Base-by-base conservation (phyloP, 1,139 yeast genomes). In the Zygoascus sp. region DNA sequence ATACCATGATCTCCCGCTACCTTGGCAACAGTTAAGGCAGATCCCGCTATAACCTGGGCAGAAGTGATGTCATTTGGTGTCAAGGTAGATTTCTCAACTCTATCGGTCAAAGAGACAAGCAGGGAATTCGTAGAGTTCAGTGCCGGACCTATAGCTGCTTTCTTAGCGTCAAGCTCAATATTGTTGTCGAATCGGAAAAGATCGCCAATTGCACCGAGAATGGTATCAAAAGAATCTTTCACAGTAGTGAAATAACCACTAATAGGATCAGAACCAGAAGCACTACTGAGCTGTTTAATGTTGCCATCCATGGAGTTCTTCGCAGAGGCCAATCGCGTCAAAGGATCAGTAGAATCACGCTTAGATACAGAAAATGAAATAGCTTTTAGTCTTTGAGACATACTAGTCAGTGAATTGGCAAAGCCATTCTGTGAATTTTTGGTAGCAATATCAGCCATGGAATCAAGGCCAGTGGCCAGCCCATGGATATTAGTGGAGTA, bases 391-490 rank as follows among this genome's bases (percentile, higher is more conserved):
- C 21, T 23, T 13, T 38, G 32, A 10, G 41, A 25, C 32, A 38
- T 16, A 13, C 13, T 20, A 23, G 21, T 25, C 20, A 38, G 22
- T 10, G 41, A 23, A 11, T 2, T 25, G 32, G 32, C 41, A 16
- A 16, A 38, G 22, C 30, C 19, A 22, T 28, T 25, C 22, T 38
- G 32, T 7, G 32, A 15, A 9, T 38, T 15, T 17, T 15, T 38
- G n/a, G 17, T 38, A 8, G 30, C 41, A 9, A 32, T 38, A 11
- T 19, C n/a, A 4, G 41, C 41, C 41, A 38, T 38, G 10, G 17
- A 11, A 16, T 27, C 32, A 19, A 38, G 15, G n/a, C 30, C 30
- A 19, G 27, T 19, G n/a, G 21, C 15, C n/a, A 38, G 41, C 11
- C 25, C 41, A n/a, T 38, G 15, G 32, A 38, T 16, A 16, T 22